phyloP scores from a whole-genome alignment of 2,329 filamentous ascomycete species.

The Monilinia fructicola region DNA sequence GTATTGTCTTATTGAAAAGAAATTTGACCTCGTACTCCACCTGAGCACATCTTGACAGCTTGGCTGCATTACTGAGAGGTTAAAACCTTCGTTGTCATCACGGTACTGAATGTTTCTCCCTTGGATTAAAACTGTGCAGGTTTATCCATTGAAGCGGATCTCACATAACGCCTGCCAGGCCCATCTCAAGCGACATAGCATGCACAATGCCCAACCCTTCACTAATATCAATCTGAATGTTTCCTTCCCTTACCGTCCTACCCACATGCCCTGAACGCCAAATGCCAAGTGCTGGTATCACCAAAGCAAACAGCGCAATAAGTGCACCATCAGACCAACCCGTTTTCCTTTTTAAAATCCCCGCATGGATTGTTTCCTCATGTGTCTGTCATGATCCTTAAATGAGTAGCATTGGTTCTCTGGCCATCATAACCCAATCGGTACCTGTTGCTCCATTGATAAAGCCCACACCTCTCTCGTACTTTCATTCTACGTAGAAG shows the following conservation, averaged over 20 bases:
- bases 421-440: slow-evolving; percentile 7
- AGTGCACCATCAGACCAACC: not conserved
- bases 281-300: slow-evolving; percentile 35
- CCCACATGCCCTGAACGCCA: slow-evolving; percentile 6
- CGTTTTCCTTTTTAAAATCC: not conserved
- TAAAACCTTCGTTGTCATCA: not conserved
- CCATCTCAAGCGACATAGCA: not conserved
- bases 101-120: not conserved
- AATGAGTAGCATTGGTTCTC: not conserved
- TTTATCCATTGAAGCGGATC: not conserved
- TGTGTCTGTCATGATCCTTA: not conserved
- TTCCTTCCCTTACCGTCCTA: not conserved
- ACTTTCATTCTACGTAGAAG: not conserved
- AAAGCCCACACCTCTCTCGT: not conserved
- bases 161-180: not conserved
- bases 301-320: slow-evolving; percentile 19
- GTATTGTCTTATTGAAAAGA: not conserved
- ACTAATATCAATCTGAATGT: not conserved
- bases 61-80: not conserved
- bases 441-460: not conserved
- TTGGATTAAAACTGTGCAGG: not conserved
- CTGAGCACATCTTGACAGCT: not conserved
- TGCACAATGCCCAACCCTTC: not conserved
- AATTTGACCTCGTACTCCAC: not conserved
- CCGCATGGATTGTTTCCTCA: not conserved